Conservation (phyloP, 257 asterid genomes). For the Jacaranda copaia region DNA sequence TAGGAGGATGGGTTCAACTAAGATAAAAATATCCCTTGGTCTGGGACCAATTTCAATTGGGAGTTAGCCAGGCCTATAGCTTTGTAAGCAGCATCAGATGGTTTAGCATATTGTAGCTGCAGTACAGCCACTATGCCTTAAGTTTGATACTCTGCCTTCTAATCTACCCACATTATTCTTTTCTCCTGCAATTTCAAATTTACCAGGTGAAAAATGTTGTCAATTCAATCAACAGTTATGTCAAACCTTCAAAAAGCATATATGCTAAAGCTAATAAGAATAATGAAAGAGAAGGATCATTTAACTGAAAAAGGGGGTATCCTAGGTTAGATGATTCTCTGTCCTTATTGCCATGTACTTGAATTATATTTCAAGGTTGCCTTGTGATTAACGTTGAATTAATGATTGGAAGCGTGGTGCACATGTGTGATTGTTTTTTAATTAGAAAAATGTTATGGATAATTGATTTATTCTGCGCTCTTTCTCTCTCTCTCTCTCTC, state of each 20-base stretch:
- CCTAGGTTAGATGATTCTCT: background rate
- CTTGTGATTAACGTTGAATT: background rate
- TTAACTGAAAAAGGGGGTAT: background rate
- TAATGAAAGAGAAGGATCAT: background rate
- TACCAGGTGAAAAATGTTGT: background rate
- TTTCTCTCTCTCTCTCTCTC: background rate
- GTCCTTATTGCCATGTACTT: background rate
- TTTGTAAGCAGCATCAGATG: slow-evolving; percentile 6
- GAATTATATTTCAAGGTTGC: background rate
- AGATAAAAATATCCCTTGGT: background rate
- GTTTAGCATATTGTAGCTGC: background rate
- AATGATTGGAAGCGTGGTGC: slow-evolving; percentile 22
- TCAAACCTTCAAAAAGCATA: background rate
- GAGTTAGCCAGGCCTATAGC: slow-evolving; percentile 19
- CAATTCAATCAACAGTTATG: background rate
- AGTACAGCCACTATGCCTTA: background rate
- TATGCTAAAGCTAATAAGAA: background rate
- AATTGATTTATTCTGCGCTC: too few species aligned
- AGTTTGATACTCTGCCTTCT: background rate
- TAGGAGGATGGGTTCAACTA: slow-evolving; percentile 7
- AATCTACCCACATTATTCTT: background rate
- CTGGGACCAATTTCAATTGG: slow-evolving; percentile 14
- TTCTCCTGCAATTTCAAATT: background rate
- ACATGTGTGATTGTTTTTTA: slow-evolving; percentile 1
- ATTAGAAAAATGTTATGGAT: slow-evolving; percentile 16